Base-by-base conservation (phyloP, 1,284 basidiomycete genomes). In the Trichosporon sp. region DNA sequence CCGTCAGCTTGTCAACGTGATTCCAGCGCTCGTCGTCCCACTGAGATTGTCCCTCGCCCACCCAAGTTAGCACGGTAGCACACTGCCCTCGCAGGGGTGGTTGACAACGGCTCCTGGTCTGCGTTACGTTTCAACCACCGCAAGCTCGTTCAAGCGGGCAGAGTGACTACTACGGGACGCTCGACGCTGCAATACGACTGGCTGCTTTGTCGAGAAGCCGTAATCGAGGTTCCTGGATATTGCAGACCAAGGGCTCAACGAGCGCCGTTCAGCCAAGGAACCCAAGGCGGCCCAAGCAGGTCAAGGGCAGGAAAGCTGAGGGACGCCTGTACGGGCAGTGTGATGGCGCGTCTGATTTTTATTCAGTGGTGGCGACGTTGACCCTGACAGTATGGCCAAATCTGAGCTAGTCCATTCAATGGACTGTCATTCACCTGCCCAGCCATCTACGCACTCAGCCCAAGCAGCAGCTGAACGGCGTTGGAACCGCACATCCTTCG, bases 321-420 rank as follows among this genome's bases (percentile, higher is more conserved):
- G 59, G 59, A 32, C 7, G 31, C 19, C 14, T 4, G 16, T 16
- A 11, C 32, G 32, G 3, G 59, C 3, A 3, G 31, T 46, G 59
- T 35, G 59, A 35, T 16, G 16, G 32, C 59, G 59, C 59, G 59
- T 63, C 21, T 63, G 59, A 32, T 63, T 63, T 63, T 37, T 63
- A 35, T 63, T 35, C 16, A 63, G 59, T 35, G 59, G 32, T 63
- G 59, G 59, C 59, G 31, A 63, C 16, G 31, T 10, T 10, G 10
- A 7, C 59, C 59, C 32, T 32, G 59, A 63, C 31, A 16, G 31
- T 35, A 26, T 21, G 16, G 4, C 51, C 19, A 54, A 12, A 37
- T 21, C 32, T 63, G 59, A 63, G 59, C 59, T 63, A 63, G 4
- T 6, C 31, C 59, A 63, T 63, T 63, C 59, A 63, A 16, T 63